A percentile compares a stretch with the other conserved stretches of the same genome.
Conservation (phyloP, 2,329 filamentous ascomycete species). For the Blastomyces emzantsi region DNA sequence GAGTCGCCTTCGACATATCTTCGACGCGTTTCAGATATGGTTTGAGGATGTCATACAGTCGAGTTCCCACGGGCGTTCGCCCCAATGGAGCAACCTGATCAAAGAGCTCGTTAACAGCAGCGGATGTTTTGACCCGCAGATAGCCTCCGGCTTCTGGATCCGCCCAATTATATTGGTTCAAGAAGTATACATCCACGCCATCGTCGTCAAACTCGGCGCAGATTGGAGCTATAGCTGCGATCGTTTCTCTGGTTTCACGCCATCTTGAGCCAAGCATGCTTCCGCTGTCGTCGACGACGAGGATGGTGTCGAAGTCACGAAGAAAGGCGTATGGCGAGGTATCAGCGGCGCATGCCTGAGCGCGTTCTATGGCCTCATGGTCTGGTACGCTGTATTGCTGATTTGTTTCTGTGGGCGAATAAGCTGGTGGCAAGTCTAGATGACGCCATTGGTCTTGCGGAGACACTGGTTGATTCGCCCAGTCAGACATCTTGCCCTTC, state of each 20-base stretch:
- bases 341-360: constrained; percentile 22
- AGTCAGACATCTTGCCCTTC: background rate
- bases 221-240: constrained; percentile 68
- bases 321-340: constrained; percentile 70
- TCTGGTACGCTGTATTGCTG: background rate
- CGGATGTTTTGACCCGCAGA: constrained; percentile 51
- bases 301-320: constrained; percentile 70
- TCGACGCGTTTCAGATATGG: constrained; percentile 58
- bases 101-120: constrained; percentile 61
- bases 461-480: background rate
- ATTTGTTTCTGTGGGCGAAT: constrained; percentile 15
- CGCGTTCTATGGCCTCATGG: background rate
- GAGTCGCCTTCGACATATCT: constrained; percentile 29
- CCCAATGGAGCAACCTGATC: constrained; percentile 36
- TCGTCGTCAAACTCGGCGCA: constrained; percentile 71
- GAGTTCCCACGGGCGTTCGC: constrained; percentile 62
- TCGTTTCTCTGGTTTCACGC: constrained; percentile 61
- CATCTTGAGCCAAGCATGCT: constrained; percentile 74
- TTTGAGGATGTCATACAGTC: constrained; percentile 61
- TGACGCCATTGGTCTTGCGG: background rate
- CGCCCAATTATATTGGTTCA: constrained; percentile 55
- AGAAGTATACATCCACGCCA: constrained; percentile 84
- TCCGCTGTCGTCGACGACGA: constrained; percentile 85
- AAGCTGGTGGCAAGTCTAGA: background rate
- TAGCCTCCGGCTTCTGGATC: constrained; percentile 46